Base-by-base conservation (phyloP, 805 yeast species). In the Sugiyamaella lignohabitans region DNA sequence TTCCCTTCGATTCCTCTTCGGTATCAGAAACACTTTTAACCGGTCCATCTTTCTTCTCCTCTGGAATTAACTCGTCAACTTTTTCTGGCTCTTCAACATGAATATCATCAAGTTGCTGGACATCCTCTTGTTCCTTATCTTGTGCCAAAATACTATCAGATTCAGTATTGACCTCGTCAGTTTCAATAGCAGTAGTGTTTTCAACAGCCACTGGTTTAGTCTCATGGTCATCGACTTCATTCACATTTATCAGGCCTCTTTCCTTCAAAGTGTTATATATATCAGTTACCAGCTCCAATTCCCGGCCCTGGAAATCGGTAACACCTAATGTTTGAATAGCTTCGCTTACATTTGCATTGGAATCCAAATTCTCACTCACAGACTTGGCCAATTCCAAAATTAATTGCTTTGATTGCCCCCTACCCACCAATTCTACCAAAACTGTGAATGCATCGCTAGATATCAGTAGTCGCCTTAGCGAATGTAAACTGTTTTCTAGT, bases 391-490 rank as follows among this genome's bases (percentile, higher is more conserved):
- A 18, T 17, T 10, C 20, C 6, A 18, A 5, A 14, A 35, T 14
- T 16, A 14, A 5, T 6, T 16, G 20, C 17, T 35, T 35, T 6
- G 5, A 5, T 14, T 8, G 5, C 18, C 6, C 20, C 30, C 11
- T 11, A 14, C 10, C 6, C 11, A 35, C 5, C 21, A 35, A 35
- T 16, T 10, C 20, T 6, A 27, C 32, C 32, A 40, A 14, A 4
- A 40, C 32, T 6, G 36, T 21, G 32, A 40, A 40, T 2, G 35
- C 43, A 8, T 42, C 45, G 6, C 36, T 5, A 10, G 38, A 10
- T n/a, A 36, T 42, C 16, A 47, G 32, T 4, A 57, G 38, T 4
- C 48, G 50, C 42, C 35, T 32, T 38, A 48, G 35, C 23, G 39
- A 40, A 38, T 49, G 45, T 11, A 53, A 37, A 17, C 49, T 41